phyloP scores from a whole-genome alignment of 768 basidiomycete species.

The Rhodotorula paludigena region DNA sequence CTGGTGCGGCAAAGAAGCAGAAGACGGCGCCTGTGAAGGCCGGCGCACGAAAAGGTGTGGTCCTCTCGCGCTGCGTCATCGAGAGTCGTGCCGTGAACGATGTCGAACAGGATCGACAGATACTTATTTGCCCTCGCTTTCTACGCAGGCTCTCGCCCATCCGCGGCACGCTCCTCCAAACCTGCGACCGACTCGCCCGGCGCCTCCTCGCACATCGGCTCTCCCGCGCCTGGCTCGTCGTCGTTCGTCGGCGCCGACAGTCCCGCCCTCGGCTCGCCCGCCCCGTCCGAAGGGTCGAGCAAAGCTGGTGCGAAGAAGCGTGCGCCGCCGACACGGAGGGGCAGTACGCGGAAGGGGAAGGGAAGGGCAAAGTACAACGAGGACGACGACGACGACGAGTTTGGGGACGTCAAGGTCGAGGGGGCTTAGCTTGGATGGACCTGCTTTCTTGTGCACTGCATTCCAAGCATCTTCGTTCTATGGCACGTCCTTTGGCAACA shows the following conservation, averaged over 20 bases:
- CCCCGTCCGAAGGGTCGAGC: neutral
- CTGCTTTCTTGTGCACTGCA: too few relatives aligned
- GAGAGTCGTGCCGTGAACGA: too few relatives aligned
- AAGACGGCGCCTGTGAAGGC: neutral
- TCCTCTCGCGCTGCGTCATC: neutral
- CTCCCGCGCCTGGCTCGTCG: neutral
- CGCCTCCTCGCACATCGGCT: constrained; percentile 1
- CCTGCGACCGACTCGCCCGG: neutral
- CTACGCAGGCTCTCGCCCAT: neutral
- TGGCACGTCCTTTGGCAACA: too few relatives aligned
- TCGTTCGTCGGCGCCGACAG: neutral
- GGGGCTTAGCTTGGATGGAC: too few relatives aligned
- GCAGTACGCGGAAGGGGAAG: neutral
- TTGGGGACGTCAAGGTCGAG: neutral
- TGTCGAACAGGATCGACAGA: neutral
- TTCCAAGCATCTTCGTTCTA: too few relatives aligned
- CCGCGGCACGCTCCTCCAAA: neutral
- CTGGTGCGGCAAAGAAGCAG: neutral
- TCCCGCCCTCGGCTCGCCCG: neutral
- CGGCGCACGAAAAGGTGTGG: neutral
- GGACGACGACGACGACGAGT: neutral
- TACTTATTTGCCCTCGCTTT: neutral
- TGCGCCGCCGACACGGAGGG: neutral
- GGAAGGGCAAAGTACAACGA: neutral
- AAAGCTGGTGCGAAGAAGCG: neutral